These are phyloP conservation scores for Apiospora aurea DNA, from an alignment of 2,329 filamentous ascomycete genomes.

Conservation along the genomic window DNA sequence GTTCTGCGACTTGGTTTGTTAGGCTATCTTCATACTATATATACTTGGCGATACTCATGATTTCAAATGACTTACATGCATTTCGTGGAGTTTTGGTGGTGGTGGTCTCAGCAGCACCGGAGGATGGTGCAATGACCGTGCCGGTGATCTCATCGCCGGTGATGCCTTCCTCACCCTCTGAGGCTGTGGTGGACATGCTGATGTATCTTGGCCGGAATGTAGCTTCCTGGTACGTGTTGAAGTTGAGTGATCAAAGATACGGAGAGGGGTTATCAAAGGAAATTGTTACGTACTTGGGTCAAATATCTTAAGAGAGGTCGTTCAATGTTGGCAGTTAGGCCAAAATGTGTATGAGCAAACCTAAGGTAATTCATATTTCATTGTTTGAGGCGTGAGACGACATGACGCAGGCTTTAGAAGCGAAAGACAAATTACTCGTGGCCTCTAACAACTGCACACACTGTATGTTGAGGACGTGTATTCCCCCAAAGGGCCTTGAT, in stretches of 20 bases:
- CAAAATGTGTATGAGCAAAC: not conserved
- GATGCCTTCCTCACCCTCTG: conserved; percentile 47
- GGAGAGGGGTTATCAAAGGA: not conserved
- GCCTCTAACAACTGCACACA: not conserved
- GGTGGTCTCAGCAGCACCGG: conserved; percentile 31
- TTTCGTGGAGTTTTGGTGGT: conserved; percentile 42
- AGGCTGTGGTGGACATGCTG: conserved; percentile 35
- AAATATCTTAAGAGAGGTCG: not conserved
- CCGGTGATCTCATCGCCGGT: conserved; percentile 49
- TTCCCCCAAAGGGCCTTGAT: too few relatives aligned
- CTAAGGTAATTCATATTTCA: not conserved
- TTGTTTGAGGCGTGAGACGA: not conserved
- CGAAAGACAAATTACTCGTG: not conserved
- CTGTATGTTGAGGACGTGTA: not conserved
- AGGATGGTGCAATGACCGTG: conserved; percentile 40
- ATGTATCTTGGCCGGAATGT: not conserved
- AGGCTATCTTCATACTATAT: not conserved
- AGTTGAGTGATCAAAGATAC: not conserved
- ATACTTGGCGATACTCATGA: not conserved
- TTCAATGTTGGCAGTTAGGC: not conserved
- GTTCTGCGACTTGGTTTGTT: not conserved
- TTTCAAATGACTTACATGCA: conserved; percentile 46
- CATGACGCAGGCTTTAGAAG: not conserved
- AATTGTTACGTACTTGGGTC: not conserved
- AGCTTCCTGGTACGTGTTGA: too few relatives aligned